Conservation (phyloP, 495 filamentous ascomycete genomes). For the Hypoxylon trugodes region DNA sequence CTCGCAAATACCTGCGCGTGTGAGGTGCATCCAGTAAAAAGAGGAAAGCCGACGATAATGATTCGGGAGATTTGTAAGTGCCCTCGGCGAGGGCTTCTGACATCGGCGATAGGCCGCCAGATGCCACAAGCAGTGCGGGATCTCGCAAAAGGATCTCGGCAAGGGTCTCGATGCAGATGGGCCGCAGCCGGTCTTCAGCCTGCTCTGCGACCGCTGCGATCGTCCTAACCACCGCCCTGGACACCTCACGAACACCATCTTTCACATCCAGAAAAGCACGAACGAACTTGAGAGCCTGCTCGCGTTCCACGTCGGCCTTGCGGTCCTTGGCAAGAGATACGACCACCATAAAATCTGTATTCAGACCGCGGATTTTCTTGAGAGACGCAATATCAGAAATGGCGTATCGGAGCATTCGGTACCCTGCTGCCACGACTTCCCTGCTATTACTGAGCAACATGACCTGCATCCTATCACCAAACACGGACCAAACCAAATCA, state of each 20-base stretch:
- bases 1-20: constrained; percentile 77
- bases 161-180: constrained; percentile 90
- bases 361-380: constrained; percentile 82
- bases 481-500: constrained; percentile 93
- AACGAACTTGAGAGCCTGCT: constrained; percentile 97
- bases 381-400: constrained; percentile 91
- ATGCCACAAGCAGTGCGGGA: constrained; percentile 76
- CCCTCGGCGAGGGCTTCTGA: constrained; percentile 89
- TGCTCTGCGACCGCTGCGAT: constrained; percentile 92
- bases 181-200: constrained; percentile 77
- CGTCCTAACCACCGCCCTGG: constrained; percentile 82
- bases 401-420: constrained; percentile 90
- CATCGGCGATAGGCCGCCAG: constrained; percentile 82
- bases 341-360: constrained; percentile 92
- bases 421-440: constrained; percentile 94
- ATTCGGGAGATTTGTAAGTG: constrained; percentile 89
- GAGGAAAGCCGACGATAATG: constrained; percentile 81
- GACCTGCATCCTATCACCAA: constrained; percentile 89
- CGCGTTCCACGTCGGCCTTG: constrained; percentile 93
- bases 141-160: constrained; percentile 90
- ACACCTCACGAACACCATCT: constrained; percentile 87
- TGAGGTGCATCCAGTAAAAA: constrained; percentile 87
- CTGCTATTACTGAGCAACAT: constrained; percentile 95
- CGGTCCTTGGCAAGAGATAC: constrained; percentile 91
- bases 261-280: constrained; percentile 96